phyloP scores from a whole-genome alignment of 257 asterid genomes.

The Lavandula angustifolia region DNA sequence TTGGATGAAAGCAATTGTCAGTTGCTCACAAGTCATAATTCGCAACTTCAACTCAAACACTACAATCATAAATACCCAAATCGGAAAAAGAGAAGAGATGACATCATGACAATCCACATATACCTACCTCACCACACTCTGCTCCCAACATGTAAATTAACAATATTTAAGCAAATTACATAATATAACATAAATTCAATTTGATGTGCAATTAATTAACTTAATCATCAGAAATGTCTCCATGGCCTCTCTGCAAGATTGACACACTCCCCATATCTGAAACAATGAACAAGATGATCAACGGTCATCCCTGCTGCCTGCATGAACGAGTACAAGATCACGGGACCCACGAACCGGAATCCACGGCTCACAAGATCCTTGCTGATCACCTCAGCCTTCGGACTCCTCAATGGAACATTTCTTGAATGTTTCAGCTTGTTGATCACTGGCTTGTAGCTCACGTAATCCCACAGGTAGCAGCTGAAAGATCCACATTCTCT shows the following conservation, averaged over 20 bases:
- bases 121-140: too few relatives aligned
- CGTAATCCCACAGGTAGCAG: slow-evolving; percentile 77
- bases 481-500: slow-evolving; percentile 82
- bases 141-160: too few relatives aligned
- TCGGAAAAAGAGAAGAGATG: too few relatives aligned
- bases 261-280: slow-evolving; percentile 68
- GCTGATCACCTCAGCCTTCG: slow-evolving; percentile 86
- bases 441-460: slow-evolving; percentile 74
- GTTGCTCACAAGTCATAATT: too few relatives aligned
- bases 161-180: too few relatives aligned
- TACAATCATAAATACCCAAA: too few relatives aligned
- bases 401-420: slow-evolving; percentile 77
- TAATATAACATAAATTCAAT: too few relatives aligned
- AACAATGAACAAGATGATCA: slow-evolving; percentile 83
- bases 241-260: slow-evolving; percentile 91
- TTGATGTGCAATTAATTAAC: too few relatives aligned
- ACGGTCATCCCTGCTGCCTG: slow-evolving; percentile 87
- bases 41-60: too few relatives aligned
- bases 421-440: slow-evolving; percentile 69
- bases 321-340: slow-evolving; percentile 83
- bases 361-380: slow-evolving; percentile 79
- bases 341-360: slow-evolving; percentile 86
- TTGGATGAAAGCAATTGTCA: too few relatives aligned
- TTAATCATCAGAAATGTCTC: slow-evolving; percentile 66
- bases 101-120: too few relatives aligned